These are phyloP conservation scores for Penicillium sp. DNA, from an alignment of 2,329 filamentous ascomycete genomes.

Conservation along the genomic window DNA sequence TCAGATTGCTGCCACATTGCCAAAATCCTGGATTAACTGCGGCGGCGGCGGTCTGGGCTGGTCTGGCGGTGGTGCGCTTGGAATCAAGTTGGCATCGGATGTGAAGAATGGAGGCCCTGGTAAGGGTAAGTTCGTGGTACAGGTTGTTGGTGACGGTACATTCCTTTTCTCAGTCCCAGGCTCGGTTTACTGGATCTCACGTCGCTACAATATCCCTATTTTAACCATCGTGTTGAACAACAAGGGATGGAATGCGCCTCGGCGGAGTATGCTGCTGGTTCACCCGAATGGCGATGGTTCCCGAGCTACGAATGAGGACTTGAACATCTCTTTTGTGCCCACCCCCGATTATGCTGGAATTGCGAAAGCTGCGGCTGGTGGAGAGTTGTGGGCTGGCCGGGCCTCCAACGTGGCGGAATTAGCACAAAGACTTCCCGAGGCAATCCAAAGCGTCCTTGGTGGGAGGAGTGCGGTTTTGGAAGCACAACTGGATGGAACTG, in stretches of 20 bases:
- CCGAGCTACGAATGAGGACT: conserved; percentile 61
- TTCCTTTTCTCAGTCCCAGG: conserved; percentile 66
- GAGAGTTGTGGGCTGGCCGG: conserved; percentile 61
- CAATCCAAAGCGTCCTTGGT: conserved; percentile 57
- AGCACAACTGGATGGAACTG: conserved; percentile 57
- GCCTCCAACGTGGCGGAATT: conserved; percentile 60
- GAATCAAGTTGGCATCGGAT: conserved; percentile 71
- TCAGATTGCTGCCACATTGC: conserved; percentile 66
- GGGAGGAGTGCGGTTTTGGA: conserved; percentile 65
- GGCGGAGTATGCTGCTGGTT: conserved; percentile 61
- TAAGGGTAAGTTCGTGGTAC: conserved; percentile 61
- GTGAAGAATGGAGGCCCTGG: conserved; percentile 48
- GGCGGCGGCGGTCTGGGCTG: conserved; percentile 78
- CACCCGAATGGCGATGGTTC: conserved; percentile 64
- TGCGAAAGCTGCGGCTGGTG: conserved; percentile 64
- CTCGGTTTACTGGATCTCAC: conserved; percentile 68
- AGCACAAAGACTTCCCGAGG: conserved; percentile 54
- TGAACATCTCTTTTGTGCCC: conserved; percentile 67
- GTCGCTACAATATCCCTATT: conserved; percentile 65
- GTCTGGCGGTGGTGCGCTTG: conserved; percentile 73
- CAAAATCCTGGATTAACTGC: conserved; percentile 78
- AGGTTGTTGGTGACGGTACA: conserved; percentile 68
- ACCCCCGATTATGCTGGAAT: conserved; percentile 69
- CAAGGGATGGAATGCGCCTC: conserved; percentile 69
- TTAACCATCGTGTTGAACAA: conserved; percentile 70